Evolutionary conservation across 352 stramenopile species (phyloP), one percentile per base, ranked within the genome.

Genomic region (Pythium guiyangense): DNA sequence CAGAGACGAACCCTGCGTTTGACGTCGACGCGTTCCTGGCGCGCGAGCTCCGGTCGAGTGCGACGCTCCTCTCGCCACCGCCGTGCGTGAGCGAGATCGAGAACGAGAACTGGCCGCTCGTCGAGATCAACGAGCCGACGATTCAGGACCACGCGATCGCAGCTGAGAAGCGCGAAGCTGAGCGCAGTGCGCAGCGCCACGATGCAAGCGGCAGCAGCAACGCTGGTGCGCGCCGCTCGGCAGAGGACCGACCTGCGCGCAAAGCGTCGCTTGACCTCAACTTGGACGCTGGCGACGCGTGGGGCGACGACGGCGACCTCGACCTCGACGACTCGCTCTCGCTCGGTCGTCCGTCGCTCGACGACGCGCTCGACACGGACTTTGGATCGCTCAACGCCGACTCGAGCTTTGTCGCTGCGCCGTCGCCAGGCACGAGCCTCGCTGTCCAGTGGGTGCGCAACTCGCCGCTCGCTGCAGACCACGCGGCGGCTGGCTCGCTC

Each of bases 31-130:
- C 68, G 46, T 94, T 94, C 60, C 50, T 94, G 20, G 69, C 70
- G 14, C 79, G 79, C 4, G 81, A 94, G 49, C 73, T 82, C 62
- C 74, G 74, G 3, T 64, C 67, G 10, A 82, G 89, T 50, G 88
- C 86, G 29, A 79, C 71, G 49, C 71, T 98, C 50, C 70, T 99
- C 22, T 88, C 97, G 62, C 97, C 97, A 10, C 96, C 97, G 31
- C 95, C 94, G 20, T 96, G 94, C 20, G 97, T 99, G 47, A 90
- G 77, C 62, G 69, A 84, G 48, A 64, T 98, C 15, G 79, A 96
- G 63, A 94, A 89, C 59, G 92, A 98, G 49, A 99, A 99, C 73
- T 99, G 97, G 97, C 96, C 97, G 20, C 90, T 98, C 31, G 77
- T 99, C n/a, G 90, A 97, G 70, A 96, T 99, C 51, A 94, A 92